Conservation (phyloP, 331 rosid genomes). For the Pyracantha coccinea region DNA sequence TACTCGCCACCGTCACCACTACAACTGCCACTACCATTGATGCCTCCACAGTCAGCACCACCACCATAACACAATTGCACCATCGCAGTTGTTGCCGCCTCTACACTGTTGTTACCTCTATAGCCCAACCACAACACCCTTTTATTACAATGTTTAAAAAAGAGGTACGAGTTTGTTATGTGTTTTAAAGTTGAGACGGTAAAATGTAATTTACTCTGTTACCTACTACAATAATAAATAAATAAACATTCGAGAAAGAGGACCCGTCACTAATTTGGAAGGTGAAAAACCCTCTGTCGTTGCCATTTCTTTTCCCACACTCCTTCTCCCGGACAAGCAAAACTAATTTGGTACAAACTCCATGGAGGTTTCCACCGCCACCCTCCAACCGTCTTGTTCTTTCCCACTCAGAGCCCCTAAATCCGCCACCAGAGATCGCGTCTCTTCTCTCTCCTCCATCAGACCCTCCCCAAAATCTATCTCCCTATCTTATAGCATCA, state of each 20-base stretch:
- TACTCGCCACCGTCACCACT: too few relatives aligned
- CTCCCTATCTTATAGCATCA: slow-evolving; percentile 13
- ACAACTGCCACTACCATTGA: too few relatives aligned
- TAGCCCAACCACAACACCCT: too few relatives aligned
- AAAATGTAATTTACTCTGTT: too few relatives aligned
- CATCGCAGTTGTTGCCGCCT: too few relatives aligned
- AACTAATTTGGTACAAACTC: background rate
- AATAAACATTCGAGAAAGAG: background rate
- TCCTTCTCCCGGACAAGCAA: background rate
- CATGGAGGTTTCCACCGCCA: slow-evolving; percentile 33
- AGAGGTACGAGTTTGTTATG: too few relatives aligned
- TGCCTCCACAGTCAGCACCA: too few relatives aligned
- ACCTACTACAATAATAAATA: too few relatives aligned
- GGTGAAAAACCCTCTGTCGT: background rate
- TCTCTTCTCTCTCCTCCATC: slow-evolving; percentile 12
- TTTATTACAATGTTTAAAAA: too few relatives aligned
- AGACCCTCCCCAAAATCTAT: slow-evolving; percentile 16
- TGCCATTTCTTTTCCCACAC: background rate
- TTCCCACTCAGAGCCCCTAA: slow-evolving; percentile 20
- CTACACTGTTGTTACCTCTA: too few relatives aligned
- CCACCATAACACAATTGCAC: too few relatives aligned
- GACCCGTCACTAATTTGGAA: background rate
- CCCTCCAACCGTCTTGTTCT: slow-evolving; percentile 36
- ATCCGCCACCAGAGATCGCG: slow-evolving; percentile 16
- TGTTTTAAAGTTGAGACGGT: too few relatives aligned